A percentile compares a stretch with the other conserved stretches of the same genome.
Evolutionary conservation across 257 asterid species (phyloP).

Genomic region (Solanum microdontum): DNA sequence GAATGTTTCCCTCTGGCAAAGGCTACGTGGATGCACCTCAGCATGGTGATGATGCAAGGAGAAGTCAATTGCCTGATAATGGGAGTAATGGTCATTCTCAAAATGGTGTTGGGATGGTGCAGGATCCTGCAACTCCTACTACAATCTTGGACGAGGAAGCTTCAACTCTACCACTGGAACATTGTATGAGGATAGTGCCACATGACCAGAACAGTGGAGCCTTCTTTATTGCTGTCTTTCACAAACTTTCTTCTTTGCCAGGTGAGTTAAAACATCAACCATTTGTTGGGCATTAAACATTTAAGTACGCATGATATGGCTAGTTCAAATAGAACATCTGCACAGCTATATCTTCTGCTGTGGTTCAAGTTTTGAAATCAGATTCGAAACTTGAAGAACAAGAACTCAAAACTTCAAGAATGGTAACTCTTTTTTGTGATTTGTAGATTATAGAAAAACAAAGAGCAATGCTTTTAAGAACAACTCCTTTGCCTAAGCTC

Average conservation of each 20-base stretch:
- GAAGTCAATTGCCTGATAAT: conserved; percentile 7
- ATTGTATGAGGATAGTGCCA: conserved; percentile 93
- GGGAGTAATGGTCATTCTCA: conserved; percentile 14
- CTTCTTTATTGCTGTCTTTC: conserved; percentile 88
- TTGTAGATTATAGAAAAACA: neutral
- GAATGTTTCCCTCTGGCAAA: conserved; percentile 96
- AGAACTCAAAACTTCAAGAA: neutral
- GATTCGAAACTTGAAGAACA: neutral
- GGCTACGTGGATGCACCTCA: conserved; percentile 37
- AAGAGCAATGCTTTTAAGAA: neutral
- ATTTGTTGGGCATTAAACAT: neutral
- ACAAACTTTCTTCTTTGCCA: conserved; percentile 54
- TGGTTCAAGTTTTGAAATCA: neutral
- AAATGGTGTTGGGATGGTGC: conserved; percentile 13
- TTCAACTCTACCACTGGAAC: conserved; percentile 75
- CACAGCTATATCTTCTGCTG: neutral
- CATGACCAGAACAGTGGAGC: conserved; percentile 99
- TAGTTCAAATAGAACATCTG: neutral
- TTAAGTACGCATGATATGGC: neutral
- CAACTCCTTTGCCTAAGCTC: neutral
- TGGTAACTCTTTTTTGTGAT: neutral
- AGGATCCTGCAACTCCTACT: conserved; percentile 23
- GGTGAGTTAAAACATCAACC: conserved; percentile 21
- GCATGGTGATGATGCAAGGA: neutral
- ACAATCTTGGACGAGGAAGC: conserved; percentile 50